Base-by-base conservation (phyloP, 257 asterid genomes). In the Solanum rostratum region DNA sequence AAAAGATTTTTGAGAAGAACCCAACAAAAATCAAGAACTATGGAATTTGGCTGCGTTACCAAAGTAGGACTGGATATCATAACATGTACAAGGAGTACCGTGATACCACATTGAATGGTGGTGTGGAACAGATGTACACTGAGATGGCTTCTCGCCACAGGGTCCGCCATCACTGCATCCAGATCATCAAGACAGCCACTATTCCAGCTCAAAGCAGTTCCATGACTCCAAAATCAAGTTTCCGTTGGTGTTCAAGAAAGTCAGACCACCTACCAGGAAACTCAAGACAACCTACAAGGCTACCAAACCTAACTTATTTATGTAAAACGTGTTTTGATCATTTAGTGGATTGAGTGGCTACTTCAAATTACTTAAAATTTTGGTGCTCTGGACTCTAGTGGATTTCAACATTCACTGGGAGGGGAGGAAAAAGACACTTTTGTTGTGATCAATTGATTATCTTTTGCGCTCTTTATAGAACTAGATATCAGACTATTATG, bases 81-180 rank as follows among this genome's bases (percentile, higher is more conserved):
- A 93, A 95, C 84, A 95, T 95, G 98, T 93, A 95, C 90, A 93
- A 93, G 90, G 98, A 93, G 92, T 95, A 92, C 88, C 93, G 98
- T 49, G 98, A 93, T 18, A 95, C 97, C 66, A 95, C 98, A 39
- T 82, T 95, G 92, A 95, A 95, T n/a, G 98, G 98, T 7, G 94
- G 84, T 7, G 96, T 93, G 30, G 98, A 93, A 87, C 98, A 95
- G 89, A 95, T 95, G 98, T 95, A 95, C 85, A 93, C 92, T 11
- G 98, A 95, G 92, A 95, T 95, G 98, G 98, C 98, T 80, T 95
- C 98, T 45, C 98, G 98, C n/a, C 98, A 93, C 85, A 89, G 98
- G 85, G 98, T 95, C 80, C 98, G 98, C 27, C 65, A 29, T 54
- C 98, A 92, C 30, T 93, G 98, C 86, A 95, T 95, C 85, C 98